Percentiles rank a stretch among this genome's conserved stretches.
These are phyloP conservation scores for Flagelloscypha sp. DNA, from an alignment of 768 basidiomycete genomes.

Conservation along the genomic window DNA sequence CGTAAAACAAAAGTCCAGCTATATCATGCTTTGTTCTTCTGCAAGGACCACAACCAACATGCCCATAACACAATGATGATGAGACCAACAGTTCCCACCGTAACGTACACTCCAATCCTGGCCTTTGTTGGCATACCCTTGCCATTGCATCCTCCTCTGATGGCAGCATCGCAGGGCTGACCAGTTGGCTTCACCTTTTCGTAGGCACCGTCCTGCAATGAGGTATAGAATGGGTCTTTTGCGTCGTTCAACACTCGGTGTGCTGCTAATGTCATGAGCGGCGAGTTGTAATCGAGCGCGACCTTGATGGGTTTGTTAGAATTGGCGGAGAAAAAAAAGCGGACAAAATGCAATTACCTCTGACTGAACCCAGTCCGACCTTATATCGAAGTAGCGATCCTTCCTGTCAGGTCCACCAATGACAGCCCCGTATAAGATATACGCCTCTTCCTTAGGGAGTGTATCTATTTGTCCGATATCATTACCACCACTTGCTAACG, in stretches of 20 bases:
- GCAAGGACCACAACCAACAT: slow-evolving; percentile 26
- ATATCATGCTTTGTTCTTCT: no score
- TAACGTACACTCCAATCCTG: slow-evolving; percentile 63
- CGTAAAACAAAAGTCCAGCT: no score
- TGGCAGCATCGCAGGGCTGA: slow-evolving; percentile 70
- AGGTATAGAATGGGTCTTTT: slow-evolving; percentile 70
- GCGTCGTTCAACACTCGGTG: slow-evolving; percentile 62
- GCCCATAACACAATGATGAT: slow-evolving; percentile 40
- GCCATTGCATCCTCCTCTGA: slow-evolving; percentile 41
- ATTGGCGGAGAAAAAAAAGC: background rate
- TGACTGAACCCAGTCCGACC: slow-evolving; percentile 83
- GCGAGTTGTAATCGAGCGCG: slow-evolving; percentile 86
- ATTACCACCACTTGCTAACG: slow-evolving; percentile 77
- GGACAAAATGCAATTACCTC: slow-evolving; percentile 43
- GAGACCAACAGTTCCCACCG: slow-evolving; percentile 54
- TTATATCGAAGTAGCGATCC: slow-evolving; percentile 77
- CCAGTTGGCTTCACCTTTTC: slow-evolving; percentile 53
- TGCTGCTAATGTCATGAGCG: slow-evolving; percentile 79
- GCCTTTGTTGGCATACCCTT: slow-evolving; percentile 49
- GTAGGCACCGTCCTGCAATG: slow-evolving; percentile 61
- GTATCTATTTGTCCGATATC: slow-evolving; percentile 65
- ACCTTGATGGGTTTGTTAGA: slow-evolving; percentile 28
- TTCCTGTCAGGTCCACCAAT: slow-evolving; percentile 78
- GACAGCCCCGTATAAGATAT: slow-evolving; percentile 80
- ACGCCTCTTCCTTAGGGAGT: slow-evolving; percentile 59